A percentile compares a stretch with the other conserved stretches of the same genome.
Evolutionary conservation across 2,329 filamentous ascomycete genomes (phyloP).

Genomic region (Sporothrix schenckii): DNA sequence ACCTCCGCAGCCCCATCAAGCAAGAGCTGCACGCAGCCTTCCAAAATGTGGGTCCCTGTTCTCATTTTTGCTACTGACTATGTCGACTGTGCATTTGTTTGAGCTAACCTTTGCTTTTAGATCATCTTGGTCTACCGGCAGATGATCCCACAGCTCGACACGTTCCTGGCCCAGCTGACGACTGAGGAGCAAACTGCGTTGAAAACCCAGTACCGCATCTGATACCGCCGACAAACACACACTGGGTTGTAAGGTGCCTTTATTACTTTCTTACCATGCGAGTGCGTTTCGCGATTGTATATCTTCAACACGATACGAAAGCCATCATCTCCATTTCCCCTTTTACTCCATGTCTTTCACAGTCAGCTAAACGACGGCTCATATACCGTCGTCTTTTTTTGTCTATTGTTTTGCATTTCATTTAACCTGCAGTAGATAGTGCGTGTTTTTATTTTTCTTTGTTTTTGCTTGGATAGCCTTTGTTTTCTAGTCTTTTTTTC

Average conservation of each 20-base stretch:
- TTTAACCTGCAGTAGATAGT: constrained; percentile 23
- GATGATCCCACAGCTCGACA: constrained; percentile 62
- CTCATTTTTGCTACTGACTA: no score
- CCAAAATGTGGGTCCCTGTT: constrained; percentile 63
- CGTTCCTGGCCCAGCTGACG: constrained; percentile 57
- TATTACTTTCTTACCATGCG: background rate
- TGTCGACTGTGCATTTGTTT: background rate
- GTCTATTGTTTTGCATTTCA: background rate
- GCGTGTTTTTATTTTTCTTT: constrained; percentile 9
- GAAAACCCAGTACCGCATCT: constrained; percentile 53
- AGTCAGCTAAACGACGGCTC: background rate
- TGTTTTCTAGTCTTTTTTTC: background rate
- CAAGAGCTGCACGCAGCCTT: constrained; percentile 72
- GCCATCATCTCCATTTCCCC: background rate
- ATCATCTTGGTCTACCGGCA: constrained; percentile 59
- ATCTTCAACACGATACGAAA: constrained; percentile 26
- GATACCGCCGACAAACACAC: constrained; percentile 1
- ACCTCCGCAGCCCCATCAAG: constrained; percentile 62
- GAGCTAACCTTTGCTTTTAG: constrained; percentile 42
- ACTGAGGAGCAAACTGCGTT: constrained; percentile 55
- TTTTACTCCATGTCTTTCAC: background rate
- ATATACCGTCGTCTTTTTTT: background rate
- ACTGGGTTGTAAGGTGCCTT: background rate
- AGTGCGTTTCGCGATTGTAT: background rate
- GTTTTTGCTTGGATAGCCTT: constrained; percentile 16